phyloP scores from a whole-genome alignment of 2,329 filamentous ascomycete species.

The Aaosphaeria pasadenensis region DNA sequence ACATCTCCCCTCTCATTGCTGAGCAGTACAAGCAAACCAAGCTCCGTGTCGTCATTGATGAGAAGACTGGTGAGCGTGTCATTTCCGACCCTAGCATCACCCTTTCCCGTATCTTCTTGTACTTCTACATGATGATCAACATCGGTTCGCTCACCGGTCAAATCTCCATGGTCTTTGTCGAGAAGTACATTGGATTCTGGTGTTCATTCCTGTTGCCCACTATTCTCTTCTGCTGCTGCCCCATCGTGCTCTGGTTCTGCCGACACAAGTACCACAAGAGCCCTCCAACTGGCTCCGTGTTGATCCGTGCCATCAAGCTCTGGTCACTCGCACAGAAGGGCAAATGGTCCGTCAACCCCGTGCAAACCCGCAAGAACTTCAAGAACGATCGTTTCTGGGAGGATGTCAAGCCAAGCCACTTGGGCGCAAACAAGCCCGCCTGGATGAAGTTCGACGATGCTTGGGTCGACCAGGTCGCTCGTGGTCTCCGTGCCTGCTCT shows the following conservation, averaged over 20 bases:
- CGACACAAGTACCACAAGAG: constrained; percentile 61
- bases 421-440: constrained; percentile 55
- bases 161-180: constrained; percentile 68
- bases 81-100: constrained; percentile 70
- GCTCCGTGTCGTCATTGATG: constrained; percentile 54
- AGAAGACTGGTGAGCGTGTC: constrained; percentile 61
- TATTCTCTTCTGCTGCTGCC: constrained; percentile 60
- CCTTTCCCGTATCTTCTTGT: constrained; percentile 59
- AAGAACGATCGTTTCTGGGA: constrained; percentile 63
- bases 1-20: constrained; percentile 62
- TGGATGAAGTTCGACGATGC: constrained; percentile 85
- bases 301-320: constrained; percentile 64
- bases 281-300: constrained; percentile 70
- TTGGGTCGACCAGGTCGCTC: constrained; percentile 64
- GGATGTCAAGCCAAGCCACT: constrained; percentile 62
- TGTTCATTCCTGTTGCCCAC: constrained; percentile 68
- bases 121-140: constrained; percentile 27
- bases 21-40: constrained; percentile 64
- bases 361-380: constrained; percentile 58
- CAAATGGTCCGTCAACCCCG: constrained; percentile 60
- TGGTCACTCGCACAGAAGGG: constrained; percentile 61
- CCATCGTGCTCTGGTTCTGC: constrained; percentile 58
- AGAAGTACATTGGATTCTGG: constrained; percentile 76
- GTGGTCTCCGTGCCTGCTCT: constrained; percentile 37
- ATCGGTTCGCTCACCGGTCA: constrained; percentile 61